Percentiles rank a stretch among this genome's conserved stretches.
Evolutionary conservation across 1,284 basidiomycete species (phyloP).

Genomic region (Rhodotorula sp.): DNA sequence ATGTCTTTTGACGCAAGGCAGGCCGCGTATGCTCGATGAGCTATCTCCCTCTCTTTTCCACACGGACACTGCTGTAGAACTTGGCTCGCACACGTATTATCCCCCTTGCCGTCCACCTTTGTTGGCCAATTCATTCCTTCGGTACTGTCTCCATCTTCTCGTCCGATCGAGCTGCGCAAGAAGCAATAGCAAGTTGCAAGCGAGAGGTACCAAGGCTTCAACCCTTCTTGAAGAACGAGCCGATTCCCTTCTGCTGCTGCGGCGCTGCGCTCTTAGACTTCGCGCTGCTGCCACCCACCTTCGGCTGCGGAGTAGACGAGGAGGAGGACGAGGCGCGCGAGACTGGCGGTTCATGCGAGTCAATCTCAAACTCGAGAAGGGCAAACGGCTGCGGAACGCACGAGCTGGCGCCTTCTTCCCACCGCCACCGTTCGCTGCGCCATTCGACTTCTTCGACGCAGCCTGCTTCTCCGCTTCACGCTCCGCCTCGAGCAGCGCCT

Average conservation of each 20-base stretch:
- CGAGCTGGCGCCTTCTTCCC: background rate
- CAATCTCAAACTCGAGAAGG: background rate
- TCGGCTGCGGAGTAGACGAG: background rate
- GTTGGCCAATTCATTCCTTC: background rate
- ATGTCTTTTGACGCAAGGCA: too few relatives aligned
- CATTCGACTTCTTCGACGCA: background rate
- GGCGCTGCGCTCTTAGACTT: background rate
- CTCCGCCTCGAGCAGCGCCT: constrained; percentile 18
- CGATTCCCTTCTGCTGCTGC: constrained; percentile 9
- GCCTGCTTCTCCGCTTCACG: constrained; percentile 15
- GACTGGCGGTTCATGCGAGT: background rate
- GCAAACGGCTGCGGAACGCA: too few relatives aligned
- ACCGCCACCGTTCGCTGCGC: background rate
- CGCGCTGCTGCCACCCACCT: background rate
- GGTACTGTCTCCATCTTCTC: background rate
- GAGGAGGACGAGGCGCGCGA: constrained; percentile 9
- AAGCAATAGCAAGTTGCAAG: too few relatives aligned
- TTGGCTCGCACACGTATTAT: background rate
- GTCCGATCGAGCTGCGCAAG: too few relatives aligned
- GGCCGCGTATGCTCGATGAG: too few relatives aligned
- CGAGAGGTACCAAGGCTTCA: background rate
- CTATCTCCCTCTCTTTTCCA: too few relatives aligned
- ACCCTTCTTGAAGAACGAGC: constrained; percentile 21
- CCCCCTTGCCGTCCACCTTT: background rate
- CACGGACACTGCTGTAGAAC: too few relatives aligned